Conservation (phyloP, 1,284 basidiomycete genomes). For the Exsudoporus floridanus region DNA sequence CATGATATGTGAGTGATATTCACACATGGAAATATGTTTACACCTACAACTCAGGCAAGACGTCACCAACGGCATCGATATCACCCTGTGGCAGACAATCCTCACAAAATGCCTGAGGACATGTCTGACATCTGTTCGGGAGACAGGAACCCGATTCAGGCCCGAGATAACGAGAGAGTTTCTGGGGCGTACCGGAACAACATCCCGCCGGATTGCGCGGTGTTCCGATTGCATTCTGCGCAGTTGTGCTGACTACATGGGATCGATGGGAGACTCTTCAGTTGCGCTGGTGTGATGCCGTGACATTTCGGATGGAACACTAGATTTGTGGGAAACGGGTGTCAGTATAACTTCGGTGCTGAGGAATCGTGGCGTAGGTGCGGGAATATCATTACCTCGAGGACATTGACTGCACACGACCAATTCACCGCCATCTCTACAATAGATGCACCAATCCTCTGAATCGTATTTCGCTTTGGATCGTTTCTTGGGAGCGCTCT, state of each 20-base stretch:
- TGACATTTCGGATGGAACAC: conserved; percentile 54
- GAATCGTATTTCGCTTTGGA: conserved; percentile 40
- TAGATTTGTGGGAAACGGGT: conserved; percentile 21
- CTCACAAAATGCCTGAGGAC: conserved; percentile 58
- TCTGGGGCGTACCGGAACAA: conserved; percentile 43
- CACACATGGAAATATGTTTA: background rate
- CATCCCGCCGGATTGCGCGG: conserved; percentile 49
- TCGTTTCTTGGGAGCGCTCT: conserved; percentile 28
- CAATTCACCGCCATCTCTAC: conserved; percentile 58
- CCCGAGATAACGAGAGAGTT: background rate
- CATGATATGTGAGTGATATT: conserved; percentile 6
- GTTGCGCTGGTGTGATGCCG: conserved; percentile 34
- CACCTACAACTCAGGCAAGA: conserved; percentile 56
- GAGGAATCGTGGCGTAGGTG: conserved; percentile 2
- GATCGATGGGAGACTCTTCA: conserved; percentile 27
- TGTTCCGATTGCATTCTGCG: conserved; percentile 40
- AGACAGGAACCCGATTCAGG: background rate
- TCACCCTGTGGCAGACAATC: conserved; percentile 54
- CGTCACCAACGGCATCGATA: conserved; percentile 51
- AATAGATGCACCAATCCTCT: conserved; percentile 58
- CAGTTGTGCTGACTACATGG: conserved; percentile 55
- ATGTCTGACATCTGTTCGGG: conserved; percentile 52
- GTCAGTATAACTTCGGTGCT: background rate
- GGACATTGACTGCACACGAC: conserved; percentile 50
- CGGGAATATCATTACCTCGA: conserved; percentile 41